Conservation (phyloP, 441 rosid species). For the Gossypium schwendimanii region DNA sequence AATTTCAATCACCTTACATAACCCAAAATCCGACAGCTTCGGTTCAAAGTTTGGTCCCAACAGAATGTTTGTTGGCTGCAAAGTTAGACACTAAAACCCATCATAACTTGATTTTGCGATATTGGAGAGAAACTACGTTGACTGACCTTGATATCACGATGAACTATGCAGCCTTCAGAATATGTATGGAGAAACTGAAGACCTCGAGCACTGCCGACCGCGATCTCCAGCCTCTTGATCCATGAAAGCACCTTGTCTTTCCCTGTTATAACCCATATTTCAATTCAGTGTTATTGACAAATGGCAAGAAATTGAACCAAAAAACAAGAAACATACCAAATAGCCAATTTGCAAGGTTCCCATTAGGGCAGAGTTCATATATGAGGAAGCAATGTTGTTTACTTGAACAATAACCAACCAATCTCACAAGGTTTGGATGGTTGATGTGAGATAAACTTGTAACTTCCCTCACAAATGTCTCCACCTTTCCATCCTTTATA, state of each 20-base stretch:
- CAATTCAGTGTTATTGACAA: background rate
- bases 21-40: constrained; percentile 55
- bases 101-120: background rate
- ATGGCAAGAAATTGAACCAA: background rate
- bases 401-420: constrained; percentile 41
- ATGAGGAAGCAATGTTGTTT: constrained; percentile 45
- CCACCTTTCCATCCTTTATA: constrained; percentile 37
- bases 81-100: background rate
- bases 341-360: constrained; percentile 49
- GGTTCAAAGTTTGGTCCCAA: constrained; percentile 46
- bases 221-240: constrained; percentile 48
- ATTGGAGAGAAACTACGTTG: background rate
- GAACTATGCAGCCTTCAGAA: constrained; percentile 57
- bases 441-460: constrained; percentile 31
- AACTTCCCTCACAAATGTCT: constrained; percentile 45
- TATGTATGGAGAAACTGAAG: constrained; percentile 53
- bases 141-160: constrained; percentile 49
- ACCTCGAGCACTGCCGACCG: constrained; percentile 41
- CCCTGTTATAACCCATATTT: constrained; percentile 21
- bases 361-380: constrained; percentile 47
- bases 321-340: constrained; percentile 25
- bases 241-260: constrained; percentile 44
- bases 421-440: constrained; percentile 42
- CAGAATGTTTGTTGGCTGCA: constrained; percentile 51
- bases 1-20: constrained; percentile 35